Evolutionary conservation across 2,329 filamentous ascomycete species (phyloP).

Genomic region (Setomelanomma holmii): DNA sequence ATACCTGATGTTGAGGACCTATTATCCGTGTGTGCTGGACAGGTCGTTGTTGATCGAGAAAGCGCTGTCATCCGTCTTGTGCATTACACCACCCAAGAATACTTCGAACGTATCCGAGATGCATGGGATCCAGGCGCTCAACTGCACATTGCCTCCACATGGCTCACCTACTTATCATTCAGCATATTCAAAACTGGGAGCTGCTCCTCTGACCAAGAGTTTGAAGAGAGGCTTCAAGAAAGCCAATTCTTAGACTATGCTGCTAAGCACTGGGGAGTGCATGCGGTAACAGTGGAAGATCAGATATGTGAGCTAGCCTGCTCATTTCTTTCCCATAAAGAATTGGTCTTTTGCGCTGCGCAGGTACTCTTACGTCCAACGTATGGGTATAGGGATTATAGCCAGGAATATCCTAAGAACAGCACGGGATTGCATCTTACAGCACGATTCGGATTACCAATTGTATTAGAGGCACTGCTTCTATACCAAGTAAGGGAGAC

Average conservation of each 20-base stretch:
- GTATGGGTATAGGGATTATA: slow-evolving; percentile 7
- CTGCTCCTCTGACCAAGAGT: slow-evolving; percentile 11
- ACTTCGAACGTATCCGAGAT: too few species aligned
- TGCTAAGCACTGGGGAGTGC: slow-evolving; percentile 31
- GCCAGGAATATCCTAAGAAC: slow-evolving; percentile 10
- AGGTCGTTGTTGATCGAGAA: too few species aligned
- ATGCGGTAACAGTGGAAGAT: slow-evolving; percentile 17
- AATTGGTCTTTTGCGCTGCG: slow-evolving; percentile 4
- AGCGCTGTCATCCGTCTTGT: too few species aligned
- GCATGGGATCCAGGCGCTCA: too few species aligned
- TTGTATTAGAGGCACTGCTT: slow-evolving; percentile 10
- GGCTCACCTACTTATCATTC: slow-evolving; percentile 40
- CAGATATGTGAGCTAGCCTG: slow-evolving; percentile 8
- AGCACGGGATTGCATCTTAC: slow-evolving; percentile 15
- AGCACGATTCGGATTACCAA: slow-evolving; percentile 18
- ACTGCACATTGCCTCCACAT: slow-evolving; percentile 26
- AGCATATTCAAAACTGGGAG: slow-evolving; percentile 19
- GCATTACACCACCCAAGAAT: too few species aligned
- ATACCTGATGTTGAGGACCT: too few species aligned
- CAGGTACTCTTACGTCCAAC: slow-evolving; percentile 7
- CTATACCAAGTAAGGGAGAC: slow-evolving; percentile 4
- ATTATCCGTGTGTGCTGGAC: too few species aligned
- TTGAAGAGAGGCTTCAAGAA: slow-evolving; percentile 10
- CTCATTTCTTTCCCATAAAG: slow-evolving; percentile 4
- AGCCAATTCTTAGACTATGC: slow-evolving; percentile 36